Evolutionary conservation across 306 rosid species (phyloP).

Genomic region (Sophora flavescens): DNA sequence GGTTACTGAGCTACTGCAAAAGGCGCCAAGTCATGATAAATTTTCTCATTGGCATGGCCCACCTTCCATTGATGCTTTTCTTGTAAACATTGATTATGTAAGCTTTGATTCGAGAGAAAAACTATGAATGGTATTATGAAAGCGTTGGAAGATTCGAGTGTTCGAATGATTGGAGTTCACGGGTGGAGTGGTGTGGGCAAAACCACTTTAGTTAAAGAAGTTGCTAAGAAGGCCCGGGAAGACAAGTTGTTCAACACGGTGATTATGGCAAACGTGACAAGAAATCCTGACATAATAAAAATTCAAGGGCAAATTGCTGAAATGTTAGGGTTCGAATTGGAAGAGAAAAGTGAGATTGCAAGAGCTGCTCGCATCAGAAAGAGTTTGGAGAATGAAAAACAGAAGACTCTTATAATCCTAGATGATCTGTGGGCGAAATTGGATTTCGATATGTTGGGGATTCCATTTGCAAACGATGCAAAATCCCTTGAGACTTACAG

Average conservation of each 20-base stretch:
- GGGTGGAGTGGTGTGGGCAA: constrained; percentile 37
- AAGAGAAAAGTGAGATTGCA: constrained; percentile 31
- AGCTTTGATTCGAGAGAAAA: constrained; percentile 1
- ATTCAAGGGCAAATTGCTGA: constrained; percentile 46
- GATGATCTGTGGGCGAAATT: constrained; percentile 30
- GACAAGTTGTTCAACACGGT: not conserved
- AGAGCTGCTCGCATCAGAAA: constrained; percentile 39
- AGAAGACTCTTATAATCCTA: constrained; percentile 23
- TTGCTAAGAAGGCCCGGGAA: not conserved
- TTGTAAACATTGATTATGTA: not conserved
- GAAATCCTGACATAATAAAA: constrained; percentile 14
- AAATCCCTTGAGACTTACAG: not conserved
- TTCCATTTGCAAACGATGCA: not conserved
- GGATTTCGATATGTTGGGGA: constrained; percentile 27
- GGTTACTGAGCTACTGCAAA: not conserved
- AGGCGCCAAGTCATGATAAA: not conserved
- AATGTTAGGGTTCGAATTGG: constrained; percentile 12
- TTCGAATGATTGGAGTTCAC: constrained; percentile 9
- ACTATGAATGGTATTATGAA: not conserved
- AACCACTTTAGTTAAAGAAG: constrained; percentile 23
- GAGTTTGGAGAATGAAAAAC: constrained; percentile 4
- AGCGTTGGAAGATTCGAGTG: not conserved
- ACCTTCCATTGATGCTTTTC: not conserved
- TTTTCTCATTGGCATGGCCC: not conserved
- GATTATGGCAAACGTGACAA: constrained; percentile 13